Conservation (phyloP, 352 stramenopile species). For the Phytophthora vignae region DNA sequence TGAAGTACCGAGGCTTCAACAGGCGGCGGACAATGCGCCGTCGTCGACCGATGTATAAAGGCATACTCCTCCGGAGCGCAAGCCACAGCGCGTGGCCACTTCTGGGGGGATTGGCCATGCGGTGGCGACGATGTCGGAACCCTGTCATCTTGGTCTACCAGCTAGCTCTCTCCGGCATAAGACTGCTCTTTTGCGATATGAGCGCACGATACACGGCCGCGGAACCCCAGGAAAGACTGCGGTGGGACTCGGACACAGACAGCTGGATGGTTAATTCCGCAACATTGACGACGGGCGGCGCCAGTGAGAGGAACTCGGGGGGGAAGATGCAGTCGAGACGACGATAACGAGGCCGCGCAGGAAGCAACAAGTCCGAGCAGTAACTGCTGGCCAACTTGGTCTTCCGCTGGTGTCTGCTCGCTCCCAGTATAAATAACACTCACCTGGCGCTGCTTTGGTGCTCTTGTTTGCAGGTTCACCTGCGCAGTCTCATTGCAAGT, state of each 20-base stretch:
- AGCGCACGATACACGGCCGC: slow-evolving; percentile 6
- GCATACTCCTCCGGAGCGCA: slow-evolving; percentile 62
- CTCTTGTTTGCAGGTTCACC: not conserved
- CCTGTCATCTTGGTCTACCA: slow-evolving; percentile 30
- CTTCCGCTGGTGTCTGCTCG: not conserved
- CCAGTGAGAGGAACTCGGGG: slow-evolving; percentile 15
- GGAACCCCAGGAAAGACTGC: slow-evolving; percentile 11
- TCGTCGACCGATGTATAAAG: slow-evolving; percentile 50
- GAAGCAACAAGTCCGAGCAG: slow-evolving; percentile 25
- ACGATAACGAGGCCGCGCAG: slow-evolving; percentile 12
- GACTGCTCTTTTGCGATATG: not conserved
- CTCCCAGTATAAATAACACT: slow-evolving; percentile 27
- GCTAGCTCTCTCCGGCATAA: slow-evolving; percentile 21
- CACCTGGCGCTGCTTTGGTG: not conserved
- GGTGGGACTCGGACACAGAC: slow-evolving; percentile 19
- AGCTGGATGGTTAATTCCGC: slow-evolving; percentile 25
- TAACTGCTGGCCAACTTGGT: slow-evolving; percentile 40
- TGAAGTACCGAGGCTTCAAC: slow-evolving; percentile 55
- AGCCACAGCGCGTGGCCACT: slow-evolving; percentile 57
- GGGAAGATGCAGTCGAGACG: slow-evolving; percentile 10
- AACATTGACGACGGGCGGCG: slow-evolving; percentile 42
- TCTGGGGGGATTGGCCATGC: slow-evolving; percentile 41
- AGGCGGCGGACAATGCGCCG: slow-evolving; percentile 34
- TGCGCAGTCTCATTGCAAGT: slow-evolving; percentile 22
- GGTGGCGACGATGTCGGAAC: slow-evolving; percentile 22